phyloP scores from a whole-genome alignment of 2,329 filamentous ascomycete species.

The Talaromyces pinophilus region DNA sequence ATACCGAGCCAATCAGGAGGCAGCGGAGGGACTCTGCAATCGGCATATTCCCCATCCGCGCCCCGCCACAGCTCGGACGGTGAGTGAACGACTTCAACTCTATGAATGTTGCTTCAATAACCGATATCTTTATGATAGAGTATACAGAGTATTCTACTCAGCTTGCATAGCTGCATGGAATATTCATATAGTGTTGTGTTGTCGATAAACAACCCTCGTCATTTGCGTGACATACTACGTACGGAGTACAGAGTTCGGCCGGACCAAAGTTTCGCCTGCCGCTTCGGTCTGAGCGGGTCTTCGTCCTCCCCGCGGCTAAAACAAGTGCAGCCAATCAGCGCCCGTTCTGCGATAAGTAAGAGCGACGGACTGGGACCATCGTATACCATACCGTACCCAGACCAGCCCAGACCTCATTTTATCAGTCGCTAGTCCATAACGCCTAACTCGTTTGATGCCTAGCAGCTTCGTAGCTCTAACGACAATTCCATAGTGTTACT shows the following conservation, averaged over 20 bases:
- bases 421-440: slow-evolving; percentile 5
- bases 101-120: not conserved
- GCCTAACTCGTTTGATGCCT: slow-evolving; percentile 7
- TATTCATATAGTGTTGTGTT: no score
- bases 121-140: not conserved
- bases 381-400: not conserved
- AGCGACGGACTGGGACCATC: not conserved
- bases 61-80: not conserved
- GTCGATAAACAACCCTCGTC: not conserved
- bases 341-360: slow-evolving; percentile 4
- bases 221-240: not conserved
- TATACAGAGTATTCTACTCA: not conserved
- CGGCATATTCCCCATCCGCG: not conserved
- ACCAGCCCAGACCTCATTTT: slow-evolving; percentile 5
- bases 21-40: not conserved
- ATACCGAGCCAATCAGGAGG: not conserved
- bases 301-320: slow-evolving; percentile 8
- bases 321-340: not conserved
- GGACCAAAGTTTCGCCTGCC: slow-evolving; percentile 16
- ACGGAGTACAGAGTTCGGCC: not conserved
- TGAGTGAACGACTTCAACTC: not conserved
- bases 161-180: not conserved
- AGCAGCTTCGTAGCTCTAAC: not conserved
- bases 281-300: slow-evolving; percentile 5
- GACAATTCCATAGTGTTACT: slow-evolving; percentile 1